A percentile compares a stretch with the other conserved stretches of the same genome.
Conservation (phyloP, 176 grass and related monocot genomes). For the Lolium multiflorum region DNA sequence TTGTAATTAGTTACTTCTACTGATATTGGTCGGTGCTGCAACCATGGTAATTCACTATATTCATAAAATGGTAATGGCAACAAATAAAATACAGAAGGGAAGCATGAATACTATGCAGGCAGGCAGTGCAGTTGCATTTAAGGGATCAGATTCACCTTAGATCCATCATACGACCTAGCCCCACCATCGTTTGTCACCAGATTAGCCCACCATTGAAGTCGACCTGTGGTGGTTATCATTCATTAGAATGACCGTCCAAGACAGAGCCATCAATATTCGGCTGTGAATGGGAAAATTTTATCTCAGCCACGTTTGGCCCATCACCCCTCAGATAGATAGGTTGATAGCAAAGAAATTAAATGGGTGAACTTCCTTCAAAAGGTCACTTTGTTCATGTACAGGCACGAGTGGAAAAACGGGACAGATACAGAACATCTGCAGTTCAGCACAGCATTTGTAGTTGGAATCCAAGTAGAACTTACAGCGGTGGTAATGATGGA, state of each 20-base stretch:
- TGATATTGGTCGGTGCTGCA: neutral
- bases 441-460: too few relatives aligned
- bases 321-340: neutral
- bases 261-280: neutral
- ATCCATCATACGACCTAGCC: slow-evolving; percentile 2
- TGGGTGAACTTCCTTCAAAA: neutral
- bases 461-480: neutral
- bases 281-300: neutral
- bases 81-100: neutral
- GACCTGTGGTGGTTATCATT: slow-evolving; percentile 30
- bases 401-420: neutral
- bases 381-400: too few relatives aligned
- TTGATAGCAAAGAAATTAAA: neutral
- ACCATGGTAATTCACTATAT: neutral
- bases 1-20: neutral
- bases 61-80: neutral
- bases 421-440: too few relatives aligned
- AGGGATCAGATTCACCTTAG: slow-evolving; percentile 22
- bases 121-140: neutral
- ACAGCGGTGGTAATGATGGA: neutral
- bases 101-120: neutral
- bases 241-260: slow-evolving; percentile 33
- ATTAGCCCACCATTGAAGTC: neutral
- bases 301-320: neutral
- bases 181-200: neutral